A percentile compares a stretch with the other conserved stretches of the same genome.
These are phyloP conservation scores for Pseudocercospora pini-densiflorae DNA, from an alignment of 2,329 filamentous ascomycete species.

Conservation along the genomic window DNA sequence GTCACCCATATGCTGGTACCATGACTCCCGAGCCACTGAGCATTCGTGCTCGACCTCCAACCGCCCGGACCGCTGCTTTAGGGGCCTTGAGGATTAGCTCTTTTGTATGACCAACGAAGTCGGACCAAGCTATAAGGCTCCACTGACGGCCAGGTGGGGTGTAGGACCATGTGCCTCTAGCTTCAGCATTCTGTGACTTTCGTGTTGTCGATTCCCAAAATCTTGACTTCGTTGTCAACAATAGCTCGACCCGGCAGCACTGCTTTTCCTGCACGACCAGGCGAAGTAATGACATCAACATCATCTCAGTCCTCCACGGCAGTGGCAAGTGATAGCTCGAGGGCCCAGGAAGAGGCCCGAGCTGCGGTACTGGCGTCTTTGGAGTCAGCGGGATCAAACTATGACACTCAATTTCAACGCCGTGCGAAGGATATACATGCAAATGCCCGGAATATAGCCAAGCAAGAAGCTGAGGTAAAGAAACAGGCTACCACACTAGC, in stretches of 20 bases:
- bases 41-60: conserved; percentile 17
- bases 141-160: conserved; percentile 14
- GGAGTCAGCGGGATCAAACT: conserved; percentile 65
- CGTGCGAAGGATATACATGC: conserved; percentile 72
- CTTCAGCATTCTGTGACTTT: background rate
- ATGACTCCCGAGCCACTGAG: conserved; percentile 21
- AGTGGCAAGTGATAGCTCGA: conserved; percentile 27
- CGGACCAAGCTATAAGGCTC: conserved; percentile 25
- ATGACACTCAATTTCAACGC: conserved; percentile 70
- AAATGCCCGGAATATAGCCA: conserved; percentile 67
- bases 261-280: background rate
- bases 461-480: conserved; percentile 59
- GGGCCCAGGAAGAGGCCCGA: conserved; percentile 53
- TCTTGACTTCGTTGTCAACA: background rate
- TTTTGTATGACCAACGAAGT: conserved; percentile 19
- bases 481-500: conserved; percentile 60
- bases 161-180: conserved; percentile 7
- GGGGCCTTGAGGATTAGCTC: conserved; percentile 9
- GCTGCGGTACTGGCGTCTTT: conserved; percentile 57
- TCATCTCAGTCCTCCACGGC: conserved; percentile 25
- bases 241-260: background rate
- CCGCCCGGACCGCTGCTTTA: conserved; percentile 20
- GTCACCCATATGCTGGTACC: background rate
- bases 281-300: conserved; percentile 19
- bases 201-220: background rate